These are phyloP conservation scores for Tricholoma saponaceum DNA, from an alignment of 768 basidiomycete genomes.

Conservation along the genomic window DNA sequence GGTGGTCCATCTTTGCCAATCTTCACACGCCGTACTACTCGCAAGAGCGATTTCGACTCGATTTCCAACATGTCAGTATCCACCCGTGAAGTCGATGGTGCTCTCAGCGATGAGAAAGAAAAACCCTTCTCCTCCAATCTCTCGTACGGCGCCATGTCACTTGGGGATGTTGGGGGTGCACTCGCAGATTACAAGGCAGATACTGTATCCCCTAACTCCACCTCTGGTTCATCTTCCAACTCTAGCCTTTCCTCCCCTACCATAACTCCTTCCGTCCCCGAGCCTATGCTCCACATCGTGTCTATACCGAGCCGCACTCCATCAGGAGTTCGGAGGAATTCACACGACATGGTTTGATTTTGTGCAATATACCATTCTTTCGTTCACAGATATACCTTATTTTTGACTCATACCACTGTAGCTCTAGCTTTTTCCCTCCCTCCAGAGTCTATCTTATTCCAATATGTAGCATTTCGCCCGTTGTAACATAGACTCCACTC, in stretches of 20 bases:
- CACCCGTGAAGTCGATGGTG: constrained; percentile 35
- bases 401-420: constrained; percentile 10
- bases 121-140: constrained; percentile 26
- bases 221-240: constrained; percentile 32
- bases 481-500: no score
- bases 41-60: constrained; percentile 45
- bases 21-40: constrained; percentile 38
- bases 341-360: not conserved
- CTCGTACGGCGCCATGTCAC: constrained; percentile 31
- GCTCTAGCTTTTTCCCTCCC: constrained; percentile 8
- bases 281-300: constrained; percentile 6
- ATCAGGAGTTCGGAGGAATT: not conserved
- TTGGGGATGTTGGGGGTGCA: constrained; percentile 35
- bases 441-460: no score
- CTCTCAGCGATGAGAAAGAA: constrained; percentile 29
- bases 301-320: not conserved
- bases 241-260: constrained; percentile 27
- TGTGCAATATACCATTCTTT: not conserved
- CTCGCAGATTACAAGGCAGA: constrained; percentile 32
- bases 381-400: not conserved
- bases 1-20: constrained; percentile 35
- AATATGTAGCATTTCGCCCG: no score
- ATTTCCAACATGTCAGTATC: constrained; percentile 40
- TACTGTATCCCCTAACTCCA: constrained; percentile 27
- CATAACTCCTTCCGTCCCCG: constrained; percentile 4